These are phyloP conservation scores for Jatropha curcas DNA, from an alignment of 345 rosid species.

Conservation along the genomic window DNA sequence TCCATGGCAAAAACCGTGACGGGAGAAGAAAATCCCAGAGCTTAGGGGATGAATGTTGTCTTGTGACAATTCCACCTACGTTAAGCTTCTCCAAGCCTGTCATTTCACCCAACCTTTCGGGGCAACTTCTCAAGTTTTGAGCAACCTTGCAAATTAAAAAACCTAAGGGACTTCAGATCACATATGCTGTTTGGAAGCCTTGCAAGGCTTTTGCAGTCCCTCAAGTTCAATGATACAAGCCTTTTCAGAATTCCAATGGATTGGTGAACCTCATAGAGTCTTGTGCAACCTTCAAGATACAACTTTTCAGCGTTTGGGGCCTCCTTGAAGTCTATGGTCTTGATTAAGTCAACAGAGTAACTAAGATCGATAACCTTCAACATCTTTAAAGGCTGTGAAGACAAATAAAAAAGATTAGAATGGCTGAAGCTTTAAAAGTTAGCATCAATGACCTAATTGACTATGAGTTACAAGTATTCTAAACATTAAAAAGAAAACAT, in stretches of 20 bases:
- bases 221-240: background rate
- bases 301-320: conserved; percentile 6
- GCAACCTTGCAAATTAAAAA: conserved; percentile 14
- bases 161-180: background rate
- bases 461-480: background rate
- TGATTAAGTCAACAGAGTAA: background rate
- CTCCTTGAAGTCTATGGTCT: background rate
- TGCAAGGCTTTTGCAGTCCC: conserved; percentile 1
- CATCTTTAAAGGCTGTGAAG: background rate
- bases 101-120: background rate
- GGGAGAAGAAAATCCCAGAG: background rate
- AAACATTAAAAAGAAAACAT: background rate
- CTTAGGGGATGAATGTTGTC: conserved; percentile 11
- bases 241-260: conserved; percentile 10
- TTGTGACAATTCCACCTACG: background rate
- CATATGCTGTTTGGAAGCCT: conserved; percentile 16
- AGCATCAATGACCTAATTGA: background rate
- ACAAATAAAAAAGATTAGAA: background rate
- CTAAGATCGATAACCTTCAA: conserved; percentile 17
- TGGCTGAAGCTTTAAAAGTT: too few relatives aligned
- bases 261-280: conserved; percentile 6
- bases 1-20: conserved; percentile 6
- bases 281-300: conserved; percentile 5
- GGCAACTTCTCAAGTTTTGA: conserved; percentile 13
- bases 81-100: background rate